Base-by-base conservation (phyloP, 139 green algal species). In the Pseudopediastrum boryanum region DNA sequence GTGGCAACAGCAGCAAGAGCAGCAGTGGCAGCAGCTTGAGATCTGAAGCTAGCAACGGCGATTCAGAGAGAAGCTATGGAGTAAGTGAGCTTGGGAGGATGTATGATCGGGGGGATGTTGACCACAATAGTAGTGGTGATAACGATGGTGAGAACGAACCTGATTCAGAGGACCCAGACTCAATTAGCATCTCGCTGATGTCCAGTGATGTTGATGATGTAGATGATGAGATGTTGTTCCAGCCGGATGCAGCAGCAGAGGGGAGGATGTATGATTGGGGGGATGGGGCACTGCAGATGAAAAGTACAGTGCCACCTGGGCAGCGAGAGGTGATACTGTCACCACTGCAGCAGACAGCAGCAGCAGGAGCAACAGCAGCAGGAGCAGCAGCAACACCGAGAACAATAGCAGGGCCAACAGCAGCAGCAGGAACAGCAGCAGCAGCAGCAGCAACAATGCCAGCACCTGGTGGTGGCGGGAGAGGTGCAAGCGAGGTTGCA, bases 1-100 rank as follows among this genome's bases (percentile, higher is more conserved):
- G 12, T 65, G 54, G 12, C 54, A 65, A 27, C 54, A 65, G 54
- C 54, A 65, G 54, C 13, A 65, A n/a, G n/a, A n/a, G n/a, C n/a
- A n/a, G 54, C 54, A 65, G 54, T 13, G 35, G 54, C 54, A 65
- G 12, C 54, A n/a, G 12, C n/a, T 65, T n/a, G n/a, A 65, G 54
- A 58, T 16, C 48, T n/a, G 21, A 58, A 16, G 21, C 19, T 58
- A 21, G 48, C 21, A 58, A 58, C n/a, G n/a, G 48, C 48, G 21
- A 58, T 16, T 16, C 16, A 58, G 48, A 21, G 21, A 58, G 19
- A 58, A 58, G 21, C 48, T 58, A 21, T 21, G 19, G n/a, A n/a
- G n/a, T n/a, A n/a, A n/a, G n/a, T n/a, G n/a, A n/a, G n/a, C n/a
- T n/a, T n/a, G n/a, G n/a, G n/a, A n/a, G n/a, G n/a, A n/a, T n/a